These are phyloP conservation scores for Aspergillus udagawae DNA, from an alignment of 2,329 filamentous ascomycete species.

Conservation along the genomic window DNA sequence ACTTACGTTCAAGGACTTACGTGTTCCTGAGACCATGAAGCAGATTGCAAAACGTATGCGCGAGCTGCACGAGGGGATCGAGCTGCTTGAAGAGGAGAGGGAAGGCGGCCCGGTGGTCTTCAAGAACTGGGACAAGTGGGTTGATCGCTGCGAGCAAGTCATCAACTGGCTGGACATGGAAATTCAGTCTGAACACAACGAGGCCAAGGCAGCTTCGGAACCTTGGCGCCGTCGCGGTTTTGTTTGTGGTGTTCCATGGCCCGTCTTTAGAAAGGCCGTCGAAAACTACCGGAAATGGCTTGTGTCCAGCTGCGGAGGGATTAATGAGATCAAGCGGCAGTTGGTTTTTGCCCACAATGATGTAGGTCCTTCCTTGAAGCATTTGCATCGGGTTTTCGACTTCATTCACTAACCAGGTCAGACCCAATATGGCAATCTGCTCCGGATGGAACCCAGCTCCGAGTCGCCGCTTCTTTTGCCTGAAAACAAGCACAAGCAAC, in stretches of 20 bases:
- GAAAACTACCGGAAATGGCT: constrained; percentile 74
- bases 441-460: constrained; percentile 65
- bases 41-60: constrained; percentile 98
- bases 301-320: constrained; percentile 65
- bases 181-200: constrained; percentile 48
- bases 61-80: constrained; percentile 90
- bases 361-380: constrained; percentile 50
- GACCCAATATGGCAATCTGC: constrained; percentile 98
- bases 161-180: constrained; percentile 55
- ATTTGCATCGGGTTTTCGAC: not conserved
- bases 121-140: constrained; percentile 94
- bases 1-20: constrained; percentile 71
- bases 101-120: constrained; percentile 78
- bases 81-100: constrained; percentile 73
- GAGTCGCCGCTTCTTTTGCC: constrained; percentile 85
- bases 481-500: constrained; percentile 89
- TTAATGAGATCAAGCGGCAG: constrained; percentile 62
- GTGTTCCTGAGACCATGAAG: constrained; percentile 75
- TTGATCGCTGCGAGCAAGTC: constrained; percentile 56
- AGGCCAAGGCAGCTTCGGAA: constrained; percentile 41
- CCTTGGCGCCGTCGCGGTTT: constrained; percentile 68
- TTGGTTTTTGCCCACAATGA: constrained; percentile 98
- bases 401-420: constrained; percentile 35
- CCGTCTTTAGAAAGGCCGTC: constrained; percentile 68
- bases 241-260: constrained; percentile 82